Conservation (phyloP, 805 yeast genomes). For the Starmerella bacillaris region DNA sequence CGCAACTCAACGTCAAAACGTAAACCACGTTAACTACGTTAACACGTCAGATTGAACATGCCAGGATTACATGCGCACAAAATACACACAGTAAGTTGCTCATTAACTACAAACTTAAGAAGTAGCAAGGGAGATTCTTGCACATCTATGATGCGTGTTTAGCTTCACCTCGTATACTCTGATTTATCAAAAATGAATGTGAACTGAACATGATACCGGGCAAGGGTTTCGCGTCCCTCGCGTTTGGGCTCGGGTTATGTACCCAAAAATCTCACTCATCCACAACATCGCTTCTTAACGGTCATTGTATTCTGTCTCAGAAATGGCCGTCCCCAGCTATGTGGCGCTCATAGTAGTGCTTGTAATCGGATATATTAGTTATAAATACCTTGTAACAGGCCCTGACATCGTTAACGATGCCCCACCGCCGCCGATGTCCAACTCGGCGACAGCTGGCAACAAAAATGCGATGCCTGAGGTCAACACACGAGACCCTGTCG, state of each 20-base stretch:
- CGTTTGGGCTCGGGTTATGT: conserved; percentile 2
- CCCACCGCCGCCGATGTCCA: conserved; percentile 1
- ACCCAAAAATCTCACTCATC: background rate
- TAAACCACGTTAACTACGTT: no score
- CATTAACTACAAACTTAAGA: no score
- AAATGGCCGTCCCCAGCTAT: background rate
- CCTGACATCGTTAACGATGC: conserved; percentile 9
- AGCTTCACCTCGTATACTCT: no score
- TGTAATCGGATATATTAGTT: conserved; percentile 11
- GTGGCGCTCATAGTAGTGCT: conserved; percentile 11
- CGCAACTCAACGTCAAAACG: no score
- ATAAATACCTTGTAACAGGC: conserved; percentile 10
- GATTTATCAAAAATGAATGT: no score
- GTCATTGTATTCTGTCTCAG: background rate
- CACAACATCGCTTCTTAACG: background rate
- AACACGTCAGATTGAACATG: no score
- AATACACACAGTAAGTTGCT: no score
- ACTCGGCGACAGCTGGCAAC: conserved; percentile 1
- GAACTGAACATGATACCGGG: no score
- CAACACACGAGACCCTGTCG: conserved; percentile 17
- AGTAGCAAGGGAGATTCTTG: no score
- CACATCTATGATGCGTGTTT: no score
- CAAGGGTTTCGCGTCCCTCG: conserved; percentile 2
- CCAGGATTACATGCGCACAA: no score
- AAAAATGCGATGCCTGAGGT: background rate